Evolutionary conservation across 345 rosid species (phyloP).

Genomic region (Melaleuca alternifolia): DNA sequence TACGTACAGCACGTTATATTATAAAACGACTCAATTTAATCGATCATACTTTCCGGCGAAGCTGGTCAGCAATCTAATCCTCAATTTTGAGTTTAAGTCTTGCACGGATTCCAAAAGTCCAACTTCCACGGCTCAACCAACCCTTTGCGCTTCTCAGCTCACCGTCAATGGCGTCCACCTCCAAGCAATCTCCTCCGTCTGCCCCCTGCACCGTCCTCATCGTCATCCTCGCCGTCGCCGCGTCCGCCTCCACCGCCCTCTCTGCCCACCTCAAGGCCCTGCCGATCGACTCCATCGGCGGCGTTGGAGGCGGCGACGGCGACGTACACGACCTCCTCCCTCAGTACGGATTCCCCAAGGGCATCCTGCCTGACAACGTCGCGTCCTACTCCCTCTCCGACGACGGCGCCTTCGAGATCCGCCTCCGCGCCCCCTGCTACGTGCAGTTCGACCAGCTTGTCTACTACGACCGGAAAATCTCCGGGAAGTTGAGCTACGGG

Average conservation of each 20-base stretch:
- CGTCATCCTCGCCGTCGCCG: not conserved
- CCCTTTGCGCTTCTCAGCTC: not conserved
- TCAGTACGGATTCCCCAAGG: slow-evolving; percentile 53
- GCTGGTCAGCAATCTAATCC: not conserved
- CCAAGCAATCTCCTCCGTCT: not conserved
- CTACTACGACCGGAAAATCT: slow-evolving; percentile 38
- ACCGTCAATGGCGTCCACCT: not conserved
- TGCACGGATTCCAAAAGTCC: not conserved
- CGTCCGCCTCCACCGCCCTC: slow-evolving; percentile 3
- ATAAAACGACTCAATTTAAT: too few species aligned
- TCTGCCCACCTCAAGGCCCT: not conserved
- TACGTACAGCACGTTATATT: too few species aligned
- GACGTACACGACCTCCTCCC: slow-evolving; percentile 74
- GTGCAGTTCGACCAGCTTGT: slow-evolving; percentile 50
- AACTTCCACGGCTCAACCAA: not conserved
- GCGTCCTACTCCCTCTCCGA: slow-evolving; percentile 43
- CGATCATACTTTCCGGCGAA: not conserved
- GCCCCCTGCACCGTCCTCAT: not conserved
- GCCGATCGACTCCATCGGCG: not conserved
- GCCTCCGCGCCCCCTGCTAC: slow-evolving; percentile 28
- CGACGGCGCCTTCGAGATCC: slow-evolving; percentile 45
- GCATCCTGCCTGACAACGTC: slow-evolving; percentile 53
- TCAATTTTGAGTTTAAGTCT: not conserved
- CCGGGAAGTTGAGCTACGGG: slow-evolving; percentile 54
- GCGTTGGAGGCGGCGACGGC: not conserved